Base-by-base conservation (phyloP, 192 early-diverging fungal genomes). In the Thamnidium elegans region DNA sequence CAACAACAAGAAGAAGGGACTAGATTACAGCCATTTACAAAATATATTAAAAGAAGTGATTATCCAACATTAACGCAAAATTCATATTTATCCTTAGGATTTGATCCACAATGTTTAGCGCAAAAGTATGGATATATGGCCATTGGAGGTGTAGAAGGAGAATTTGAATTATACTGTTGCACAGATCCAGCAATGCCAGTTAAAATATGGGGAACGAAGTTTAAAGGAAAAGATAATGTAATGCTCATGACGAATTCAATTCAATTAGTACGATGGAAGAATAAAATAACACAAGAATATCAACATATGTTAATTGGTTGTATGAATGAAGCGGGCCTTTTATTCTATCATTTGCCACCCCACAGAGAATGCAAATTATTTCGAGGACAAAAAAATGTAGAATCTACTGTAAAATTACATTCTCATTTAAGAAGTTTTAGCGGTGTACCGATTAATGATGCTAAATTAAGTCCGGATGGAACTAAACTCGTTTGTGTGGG, bases 41-140 rank as follows among this genome's bases (percentile, higher is more conserved):
- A 70, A 51, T 64, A 30, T 48, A 44, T 70, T 20, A 58, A 58
- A 20, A 45, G 69, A 19, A 30, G 39, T 7, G 32, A 68, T 17
- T 68, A 61, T 53, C 31, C 56, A 32, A 36, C 50, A 43, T n/a
- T 48, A 26, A 43, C 31, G 14, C 55, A 63, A 11, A 13, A 47
- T 21, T 50, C 71, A 15, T 73, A 67, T 32, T 15, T 73, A 7
- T 34, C 48, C 9, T 32, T 73, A 2, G 53, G 55, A 1, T 67
- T 68, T 72, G 82, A 70, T 14, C 80, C 78, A 19, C 31, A 79
- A 23, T 81, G 80, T 54, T n/a, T 81, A 6, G 72, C 66, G 3
- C 69, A 79, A 23, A 58, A 62, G 6, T 79, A 72, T 50, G 80
- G 80, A 3, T 81, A 79, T 36, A 54, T 81, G 50, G 80, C 67